Conservation (phyloP, 805 yeast species). For the Jamesozyma lodderae region DNA sequence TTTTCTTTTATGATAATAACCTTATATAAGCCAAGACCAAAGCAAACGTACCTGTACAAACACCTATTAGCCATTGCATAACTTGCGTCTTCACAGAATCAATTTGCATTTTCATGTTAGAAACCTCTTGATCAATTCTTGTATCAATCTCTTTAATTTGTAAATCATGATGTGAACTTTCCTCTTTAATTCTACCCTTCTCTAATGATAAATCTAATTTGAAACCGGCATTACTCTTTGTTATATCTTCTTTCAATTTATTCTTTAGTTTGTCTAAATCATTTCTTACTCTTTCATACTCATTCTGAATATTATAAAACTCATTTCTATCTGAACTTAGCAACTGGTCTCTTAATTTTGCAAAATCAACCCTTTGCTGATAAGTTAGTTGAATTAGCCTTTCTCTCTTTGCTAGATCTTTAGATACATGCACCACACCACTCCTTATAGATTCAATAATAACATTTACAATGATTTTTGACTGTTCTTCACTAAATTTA, state of each 20-base stretch:
- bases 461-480: conserved; percentile 68
- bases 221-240: conserved; percentile 83
- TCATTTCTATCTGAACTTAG: conserved; percentile 83
- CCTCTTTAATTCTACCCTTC: conserved; percentile 93
- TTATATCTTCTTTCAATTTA: conserved; percentile 80
- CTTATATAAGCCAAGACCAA: conserved; percentile 86
- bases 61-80: conserved; percentile 97
- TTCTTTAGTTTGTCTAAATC: conserved; percentile 83
- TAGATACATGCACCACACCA: conserved; percentile 65
- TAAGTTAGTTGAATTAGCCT: conserved; percentile 76
- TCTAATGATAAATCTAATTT: conserved; percentile 85
- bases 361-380: conserved; percentile 94
- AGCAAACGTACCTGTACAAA: conserved; percentile 96
- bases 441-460: conserved; percentile 70
- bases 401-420: conserved; percentile 78
- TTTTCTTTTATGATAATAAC: conserved; percentile 54
- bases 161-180: conserved; percentile 82
- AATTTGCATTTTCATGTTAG: conserved; percentile 90
- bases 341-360: conserved; percentile 85
- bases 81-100: conserved; percentile 94
- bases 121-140: conserved; percentile 88
- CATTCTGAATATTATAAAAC: conserved; percentile 70
- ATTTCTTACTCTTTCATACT: conserved; percentile 74
- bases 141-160: conserved; percentile 93
- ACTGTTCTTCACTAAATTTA: conserved; percentile 69